Evolutionary conservation across 2,329 filamentous ascomycete genomes (phyloP).

Genomic region (Torrubiella hemipterigena): DNA sequence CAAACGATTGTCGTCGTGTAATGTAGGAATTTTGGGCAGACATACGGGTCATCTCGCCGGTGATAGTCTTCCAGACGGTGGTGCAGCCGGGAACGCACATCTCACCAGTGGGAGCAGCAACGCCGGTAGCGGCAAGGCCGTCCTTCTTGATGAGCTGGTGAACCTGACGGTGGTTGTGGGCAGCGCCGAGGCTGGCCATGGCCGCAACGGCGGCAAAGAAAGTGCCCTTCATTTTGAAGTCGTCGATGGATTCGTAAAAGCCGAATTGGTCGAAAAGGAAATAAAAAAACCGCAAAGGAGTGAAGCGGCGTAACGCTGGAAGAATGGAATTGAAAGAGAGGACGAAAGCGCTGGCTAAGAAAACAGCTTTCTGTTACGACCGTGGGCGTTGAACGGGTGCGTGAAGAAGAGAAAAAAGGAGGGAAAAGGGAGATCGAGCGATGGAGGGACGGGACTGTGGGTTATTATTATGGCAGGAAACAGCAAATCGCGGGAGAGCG

Average conservation of each 20-base stretch:
- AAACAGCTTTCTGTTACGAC: conserved; percentile 37
- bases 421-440: conserved; percentile 21
- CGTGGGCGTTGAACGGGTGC: conserved; percentile 33
- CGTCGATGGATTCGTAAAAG: too few relatives aligned
- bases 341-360: conserved; percentile 39
- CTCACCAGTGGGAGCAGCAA: conserved; percentile 15
- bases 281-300: conserved; percentile 60
- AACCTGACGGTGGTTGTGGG: conserved; percentile 48
- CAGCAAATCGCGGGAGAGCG: too few relatives aligned
- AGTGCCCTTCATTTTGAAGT: conserved; percentile 60
- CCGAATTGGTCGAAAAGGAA: too few relatives aligned
- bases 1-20: too few relatives aligned
- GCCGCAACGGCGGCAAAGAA: conserved; percentile 53
- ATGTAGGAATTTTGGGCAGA: conserved; percentile 9
- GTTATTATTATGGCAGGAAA: conserved; percentile 30
- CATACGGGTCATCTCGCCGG: conserved; percentile 54
- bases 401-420: conserved; percentile 26
- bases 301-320: conserved; percentile 55
- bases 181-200: conserved; percentile 43
- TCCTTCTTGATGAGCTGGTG: conserved; percentile 49
- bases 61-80: conserved; percentile 61
- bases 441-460: conserved; percentile 18
- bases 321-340: conserved; percentile 30
- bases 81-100: conserved; percentile 54
- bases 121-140: conserved; percentile 22